Evolutionary conservation across 805 yeast species (phyloP).

Genomic region (Kodamaea fukazawae): DNA sequence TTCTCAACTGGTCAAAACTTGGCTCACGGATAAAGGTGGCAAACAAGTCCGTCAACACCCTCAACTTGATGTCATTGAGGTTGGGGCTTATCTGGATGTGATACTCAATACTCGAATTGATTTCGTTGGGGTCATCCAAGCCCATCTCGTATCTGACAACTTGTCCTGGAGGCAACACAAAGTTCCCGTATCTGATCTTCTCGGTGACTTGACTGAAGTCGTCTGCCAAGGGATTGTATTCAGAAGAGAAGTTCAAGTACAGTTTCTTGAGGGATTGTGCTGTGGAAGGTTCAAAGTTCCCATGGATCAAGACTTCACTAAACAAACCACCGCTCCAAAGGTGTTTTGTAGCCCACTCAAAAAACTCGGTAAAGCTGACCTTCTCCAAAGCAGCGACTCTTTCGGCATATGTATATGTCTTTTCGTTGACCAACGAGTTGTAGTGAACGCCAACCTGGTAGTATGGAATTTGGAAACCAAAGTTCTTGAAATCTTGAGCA

Average conservation of each 20-base stretch:
- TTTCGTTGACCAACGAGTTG: constrained; percentile 66
- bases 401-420: constrained; percentile 63
- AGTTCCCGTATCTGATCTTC: constrained; percentile 31
- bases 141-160: constrained; percentile 46
- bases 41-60: constrained; percentile 58
- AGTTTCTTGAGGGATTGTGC: constrained; percentile 50
- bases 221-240: constrained; percentile 1
- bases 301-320: constrained; percentile 71
- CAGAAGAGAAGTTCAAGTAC: constrained; percentile 20
- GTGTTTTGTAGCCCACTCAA: constrained; percentile 41
- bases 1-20: constrained; percentile 82
- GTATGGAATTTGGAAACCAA: constrained; percentile 73
- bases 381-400: constrained; percentile 47
- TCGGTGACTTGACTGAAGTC: background rate
- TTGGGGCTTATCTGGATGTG: constrained; percentile 61
- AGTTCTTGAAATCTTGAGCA: constrained; percentile 62
- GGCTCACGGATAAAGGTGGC: constrained; percentile 81
- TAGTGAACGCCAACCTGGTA: constrained; percentile 66
- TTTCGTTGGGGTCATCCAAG: constrained; percentile 64
- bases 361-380: constrained; percentile 50
- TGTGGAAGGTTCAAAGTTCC: constrained; percentile 58
- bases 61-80: constrained; percentile 25
- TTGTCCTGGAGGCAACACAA: constrained; percentile 37
- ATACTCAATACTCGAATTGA: constrained; percentile 82
- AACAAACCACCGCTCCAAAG: constrained; percentile 58